Percentiles rank a stretch among this genome's conserved stretches.
phyloP scores from a whole-genome alignment of 352 stramenopile species.

The Bremia lactucae region DNA sequence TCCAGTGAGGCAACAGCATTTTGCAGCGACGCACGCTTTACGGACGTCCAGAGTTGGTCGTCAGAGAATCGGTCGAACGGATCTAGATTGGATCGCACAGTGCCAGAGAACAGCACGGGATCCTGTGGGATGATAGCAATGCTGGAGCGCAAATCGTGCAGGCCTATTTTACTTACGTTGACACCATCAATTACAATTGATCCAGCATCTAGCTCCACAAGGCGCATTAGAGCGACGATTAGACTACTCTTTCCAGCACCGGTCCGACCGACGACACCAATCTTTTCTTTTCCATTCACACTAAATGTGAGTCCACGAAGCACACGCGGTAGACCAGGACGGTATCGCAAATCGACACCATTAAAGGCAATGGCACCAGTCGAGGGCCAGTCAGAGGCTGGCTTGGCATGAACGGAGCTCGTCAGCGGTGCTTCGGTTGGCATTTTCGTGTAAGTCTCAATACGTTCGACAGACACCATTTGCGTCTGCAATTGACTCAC shows the following conservation, averaged over 20 bases:
- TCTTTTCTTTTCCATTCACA: conserved; percentile 66
- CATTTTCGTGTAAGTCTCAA: conserved; percentile 61
- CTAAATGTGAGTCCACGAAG: conserved; percentile 32
- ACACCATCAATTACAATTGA: conserved; percentile 67
- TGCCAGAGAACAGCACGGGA: conserved; percentile 70
- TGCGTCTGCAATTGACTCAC: conserved; percentile 67
- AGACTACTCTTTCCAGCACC: conserved; percentile 87
- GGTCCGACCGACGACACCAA: conserved; percentile 82
- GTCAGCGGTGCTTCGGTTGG: conserved; percentile 65
- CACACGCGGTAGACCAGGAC: conserved; percentile 50
- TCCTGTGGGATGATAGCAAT: conserved; percentile 83
- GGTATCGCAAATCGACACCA: conserved; percentile 85
- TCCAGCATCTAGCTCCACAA: conserved; percentile 40
- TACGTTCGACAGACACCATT: conserved; percentile 70
- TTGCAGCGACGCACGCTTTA: conserved; percentile 44
- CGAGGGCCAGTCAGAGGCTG: conserved; percentile 62
- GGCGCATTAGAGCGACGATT: conserved; percentile 71
- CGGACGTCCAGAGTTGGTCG: conserved; percentile 42
- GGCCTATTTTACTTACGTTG: conserved; percentile 42
- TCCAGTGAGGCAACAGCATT: conserved; percentile 30
- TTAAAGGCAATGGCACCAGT: conserved; percentile 79
- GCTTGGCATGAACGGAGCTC: conserved; percentile 75
- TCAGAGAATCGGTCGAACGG: conserved; percentile 31
- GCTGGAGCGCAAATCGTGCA: conserved; percentile 48
- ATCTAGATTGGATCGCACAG: conserved; percentile 81